phyloP scores from a whole-genome alignment of 2,329 filamentous ascomycete species.

The Talaromyces sp. region DNA sequence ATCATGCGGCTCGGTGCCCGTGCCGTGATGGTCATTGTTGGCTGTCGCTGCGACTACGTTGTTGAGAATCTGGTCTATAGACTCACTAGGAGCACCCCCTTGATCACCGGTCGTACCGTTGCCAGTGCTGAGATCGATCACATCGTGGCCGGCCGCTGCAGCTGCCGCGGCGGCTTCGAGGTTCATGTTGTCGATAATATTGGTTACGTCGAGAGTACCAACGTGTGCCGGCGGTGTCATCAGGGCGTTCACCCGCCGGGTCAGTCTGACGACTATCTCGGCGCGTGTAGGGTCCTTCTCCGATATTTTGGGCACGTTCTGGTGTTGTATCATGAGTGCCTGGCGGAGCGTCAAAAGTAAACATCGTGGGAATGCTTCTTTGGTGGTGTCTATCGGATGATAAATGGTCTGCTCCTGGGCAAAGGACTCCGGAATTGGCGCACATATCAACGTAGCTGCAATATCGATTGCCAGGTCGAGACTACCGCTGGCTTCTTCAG shows the following conservation, averaged over 20 bases:
- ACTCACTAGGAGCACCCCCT: slow-evolving; percentile 27
- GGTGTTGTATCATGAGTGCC: slow-evolving; percentile 37
- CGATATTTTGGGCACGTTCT: slow-evolving; percentile 38
- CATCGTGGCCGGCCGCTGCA: slow-evolving; percentile 22
- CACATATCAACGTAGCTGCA: slow-evolving; percentile 41
- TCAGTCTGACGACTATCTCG: slow-evolving; percentile 44
- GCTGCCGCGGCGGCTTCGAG: slow-evolving; percentile 27
- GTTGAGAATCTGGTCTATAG: slow-evolving; percentile 40
- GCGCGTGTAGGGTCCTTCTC: slow-evolving; percentile 45
- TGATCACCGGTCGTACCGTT: slow-evolving; percentile 18
- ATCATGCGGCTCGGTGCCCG: slow-evolving; percentile 30
- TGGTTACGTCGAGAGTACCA: slow-evolving; percentile 40
- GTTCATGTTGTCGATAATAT: slow-evolving; percentile 43
- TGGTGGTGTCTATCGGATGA: slow-evolving; percentile 33
- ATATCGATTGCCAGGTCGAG: slow-evolving; percentile 45
- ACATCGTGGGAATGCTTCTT: slow-evolving; percentile 33
- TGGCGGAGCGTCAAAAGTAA: slow-evolving; percentile 41
- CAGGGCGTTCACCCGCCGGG: slow-evolving; percentile 43
- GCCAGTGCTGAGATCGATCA: slow-evolving; percentile 31
- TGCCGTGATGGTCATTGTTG: slow-evolving; percentile 27
- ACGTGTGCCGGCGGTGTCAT: slow-evolving; percentile 38
- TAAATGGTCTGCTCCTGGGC: slow-evolving; percentile 36
- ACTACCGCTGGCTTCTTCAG: slow-evolving; percentile 31
- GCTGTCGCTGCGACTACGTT: slow-evolving; percentile 36
- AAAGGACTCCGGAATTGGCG: slow-evolving; percentile 40